Percentiles rank a stretch among this genome's conserved stretches.
These are phyloP conservation scores for Clausena lansium DNA, from an alignment of 345 rosid genomes.

Conservation along the genomic window DNA sequence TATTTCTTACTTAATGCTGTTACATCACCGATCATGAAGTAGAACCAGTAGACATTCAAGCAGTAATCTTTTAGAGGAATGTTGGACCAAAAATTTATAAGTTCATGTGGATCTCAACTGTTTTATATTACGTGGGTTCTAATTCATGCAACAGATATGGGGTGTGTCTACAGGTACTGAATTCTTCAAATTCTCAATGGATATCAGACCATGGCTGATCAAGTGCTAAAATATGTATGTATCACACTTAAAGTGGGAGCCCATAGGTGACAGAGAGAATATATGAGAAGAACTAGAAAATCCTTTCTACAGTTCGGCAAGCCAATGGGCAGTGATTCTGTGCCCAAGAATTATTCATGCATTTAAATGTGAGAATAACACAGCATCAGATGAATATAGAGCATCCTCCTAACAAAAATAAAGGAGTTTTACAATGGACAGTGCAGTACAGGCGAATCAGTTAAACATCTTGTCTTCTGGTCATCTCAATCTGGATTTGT, in stretches of 20 bases:
- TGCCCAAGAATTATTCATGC: neutral
- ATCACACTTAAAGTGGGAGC: neutral
- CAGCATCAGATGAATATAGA: slow-evolving; percentile 1
- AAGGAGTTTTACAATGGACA: neutral
- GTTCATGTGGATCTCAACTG: neutral
- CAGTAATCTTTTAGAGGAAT: neutral
- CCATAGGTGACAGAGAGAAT: neutral
- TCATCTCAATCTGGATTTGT: neutral
- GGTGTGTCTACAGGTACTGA: neutral
- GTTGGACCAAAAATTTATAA: neutral
- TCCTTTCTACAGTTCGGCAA: neutral
- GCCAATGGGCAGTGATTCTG: neutral
- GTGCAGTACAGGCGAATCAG: neutral
- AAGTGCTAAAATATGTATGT: neutral
- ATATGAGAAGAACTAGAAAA: neutral
- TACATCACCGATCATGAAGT: neutral
- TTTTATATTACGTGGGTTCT: neutral
- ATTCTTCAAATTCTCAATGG: neutral
- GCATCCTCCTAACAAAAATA: neutral
- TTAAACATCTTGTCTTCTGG: neutral
- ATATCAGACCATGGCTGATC: neutral
- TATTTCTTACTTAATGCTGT: neutral
- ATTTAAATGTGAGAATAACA: neutral
- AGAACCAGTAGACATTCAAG: neutral
- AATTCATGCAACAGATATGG: neutral